phyloP scores from a whole-genome alignment of 2,329 filamentous ascomycete species.

The Coniella lustricola region DNA sequence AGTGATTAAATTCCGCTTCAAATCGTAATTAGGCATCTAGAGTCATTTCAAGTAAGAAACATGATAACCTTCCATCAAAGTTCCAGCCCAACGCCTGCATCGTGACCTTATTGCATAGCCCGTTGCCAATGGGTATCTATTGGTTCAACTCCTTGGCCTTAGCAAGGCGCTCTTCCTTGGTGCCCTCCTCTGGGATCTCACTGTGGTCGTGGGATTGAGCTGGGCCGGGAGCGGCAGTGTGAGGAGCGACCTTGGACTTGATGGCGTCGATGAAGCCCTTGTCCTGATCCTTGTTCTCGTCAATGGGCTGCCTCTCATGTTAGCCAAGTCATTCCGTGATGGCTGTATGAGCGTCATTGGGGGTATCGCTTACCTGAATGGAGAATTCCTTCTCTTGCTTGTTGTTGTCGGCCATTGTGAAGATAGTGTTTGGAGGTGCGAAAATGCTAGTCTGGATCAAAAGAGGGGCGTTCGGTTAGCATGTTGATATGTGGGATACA shows the following conservation, averaged over 20 bases:
- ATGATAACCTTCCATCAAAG: too few species aligned
- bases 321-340: neutral
- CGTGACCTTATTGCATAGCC: too few species aligned
- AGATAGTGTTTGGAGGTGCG: neutral
- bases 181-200: conserved; percentile 45
- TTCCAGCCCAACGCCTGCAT: too few species aligned
- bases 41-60: too few species aligned
- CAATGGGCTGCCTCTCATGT: conserved; percentile 21
- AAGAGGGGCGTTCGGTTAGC: neutral
- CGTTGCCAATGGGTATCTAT: conserved; percentile 1
- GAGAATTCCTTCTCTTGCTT: conserved; percentile 35
- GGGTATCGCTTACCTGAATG: conserved; percentile 29
- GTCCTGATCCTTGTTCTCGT: conserved; percentile 32
- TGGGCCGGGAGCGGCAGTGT: conserved; percentile 52
- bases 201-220: conserved; percentile 48
- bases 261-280: conserved; percentile 27
- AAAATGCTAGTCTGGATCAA: neutral
- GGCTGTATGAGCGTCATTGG: too few species aligned
- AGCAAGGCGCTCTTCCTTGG: conserved; percentile 61
- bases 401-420: conserved; percentile 14
- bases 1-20: too few species aligned
- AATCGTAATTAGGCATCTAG: too few species aligned
- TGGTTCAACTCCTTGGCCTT: conserved; percentile 61
- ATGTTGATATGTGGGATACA: neutral
- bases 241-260: conserved; percentile 43